These are phyloP conservation scores for Adansonia grandidieri DNA, from an alignment of 441 rosid species.

Conservation along the genomic window DNA sequence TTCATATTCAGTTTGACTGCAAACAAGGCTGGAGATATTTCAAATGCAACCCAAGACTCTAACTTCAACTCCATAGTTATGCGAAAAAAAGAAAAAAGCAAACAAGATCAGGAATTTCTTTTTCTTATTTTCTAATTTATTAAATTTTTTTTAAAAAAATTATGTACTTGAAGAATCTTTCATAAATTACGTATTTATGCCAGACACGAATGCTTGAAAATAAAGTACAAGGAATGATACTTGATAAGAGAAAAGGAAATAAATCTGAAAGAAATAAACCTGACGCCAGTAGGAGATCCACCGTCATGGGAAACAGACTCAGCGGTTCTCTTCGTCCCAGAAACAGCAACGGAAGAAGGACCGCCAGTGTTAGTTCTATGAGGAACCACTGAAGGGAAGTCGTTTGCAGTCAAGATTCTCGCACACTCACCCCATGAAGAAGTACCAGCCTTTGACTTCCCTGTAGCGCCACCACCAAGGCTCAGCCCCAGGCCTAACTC, in stretches of 20 bases:
- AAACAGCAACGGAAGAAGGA: constrained; percentile 36
- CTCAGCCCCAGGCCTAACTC: constrained; percentile 78
- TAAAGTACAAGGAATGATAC: too few species aligned
- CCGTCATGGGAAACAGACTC: constrained; percentile 57
- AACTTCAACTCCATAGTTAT: too few species aligned
- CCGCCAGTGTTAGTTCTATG: constrained; percentile 34
- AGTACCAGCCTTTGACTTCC: constrained; percentile 40
- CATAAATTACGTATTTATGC: too few species aligned
- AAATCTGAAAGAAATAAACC: constrained; percentile 35
- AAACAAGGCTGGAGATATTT: too few species aligned
- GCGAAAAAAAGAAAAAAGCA: too few species aligned
- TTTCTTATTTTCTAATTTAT: too few species aligned
- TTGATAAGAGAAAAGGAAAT: too few species aligned
- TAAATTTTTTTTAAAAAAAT: background rate
- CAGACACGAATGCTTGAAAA: too few species aligned
- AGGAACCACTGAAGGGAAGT: constrained; percentile 60
- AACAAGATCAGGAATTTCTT: too few species aligned
- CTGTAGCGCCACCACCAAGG: constrained; percentile 54
- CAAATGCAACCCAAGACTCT: background rate
- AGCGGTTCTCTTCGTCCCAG: constrained; percentile 69
- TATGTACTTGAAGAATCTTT: too few species aligned
- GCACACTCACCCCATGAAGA: constrained; percentile 66
- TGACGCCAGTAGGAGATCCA: constrained; percentile 64
- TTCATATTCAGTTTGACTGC: too few species aligned
- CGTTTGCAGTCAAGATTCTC: constrained; percentile 80